Base-by-base conservation (phyloP, 164 flowering plant species). In the Annona cherimola region DNA sequence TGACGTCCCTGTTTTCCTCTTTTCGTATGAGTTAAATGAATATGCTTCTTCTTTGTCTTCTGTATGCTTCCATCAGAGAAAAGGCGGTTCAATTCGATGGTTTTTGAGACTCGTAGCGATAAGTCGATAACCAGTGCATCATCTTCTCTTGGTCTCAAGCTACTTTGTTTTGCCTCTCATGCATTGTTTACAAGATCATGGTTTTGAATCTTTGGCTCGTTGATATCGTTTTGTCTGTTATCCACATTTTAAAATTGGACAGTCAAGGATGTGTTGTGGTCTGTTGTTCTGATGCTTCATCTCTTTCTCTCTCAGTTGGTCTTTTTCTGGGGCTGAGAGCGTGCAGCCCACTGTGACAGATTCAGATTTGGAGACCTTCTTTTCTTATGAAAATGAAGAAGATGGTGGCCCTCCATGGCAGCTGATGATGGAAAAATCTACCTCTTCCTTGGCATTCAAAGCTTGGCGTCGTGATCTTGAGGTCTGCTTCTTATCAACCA, bases 341-440 rank as follows among this genome's bases (percentile, higher is more conserved):
- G 75, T 66, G 46, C 63, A 43, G 40, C 69, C 70, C 5, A 64
- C 40, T 41, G 43, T 73, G 14, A 54, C 69, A 8, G 54, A 66
- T 18, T 14, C 46, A 39, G 75, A 73, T 73, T 65, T 72, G 61
- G 35, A 55, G 18, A 45, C 11, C 2, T 64, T 66, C 9, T 4
- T 73, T 50, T 54, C 75, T 26, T 57, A 55, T 41, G 57, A 42
- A 26, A 55, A 76, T 61, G 74, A 43, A 39, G 61, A 43, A 11
- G 78, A 76, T 45, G 75, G 78, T 19, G 78, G 78, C 40, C 78
- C 75, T 2, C n/a, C 66, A 54, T 76, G 78, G 74, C 68, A 70
- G 45, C 43, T 64, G 62, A 67, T 76, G 46, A 76, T 76, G 78
- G 78, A 76, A 6, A 43, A 61, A 9, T 66, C 78, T 16, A 59